These are phyloP conservation scores for Neurospora sp. DNA, from an alignment of 495 filamentous ascomycete species.

Conservation along the genomic window DNA sequence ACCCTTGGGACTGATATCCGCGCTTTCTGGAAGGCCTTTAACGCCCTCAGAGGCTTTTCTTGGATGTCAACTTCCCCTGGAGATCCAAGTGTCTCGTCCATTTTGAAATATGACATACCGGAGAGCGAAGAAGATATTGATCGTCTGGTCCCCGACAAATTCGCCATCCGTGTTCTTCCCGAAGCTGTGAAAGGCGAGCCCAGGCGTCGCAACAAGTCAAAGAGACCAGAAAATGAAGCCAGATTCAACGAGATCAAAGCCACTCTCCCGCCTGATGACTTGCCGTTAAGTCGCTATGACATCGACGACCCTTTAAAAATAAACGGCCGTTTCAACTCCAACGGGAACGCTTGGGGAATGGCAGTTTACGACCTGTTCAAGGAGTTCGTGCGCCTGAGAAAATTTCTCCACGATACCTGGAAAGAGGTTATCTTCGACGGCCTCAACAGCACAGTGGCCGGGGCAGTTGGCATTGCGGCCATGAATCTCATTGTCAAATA, in stretches of 20 bases:
- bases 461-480: slow-evolving; percentile 32
- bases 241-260: background rate
- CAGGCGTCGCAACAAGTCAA: background rate
- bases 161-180: background rate
- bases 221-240: background rate
- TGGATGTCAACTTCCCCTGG: background rate
- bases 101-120: background rate
- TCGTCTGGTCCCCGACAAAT: background rate
- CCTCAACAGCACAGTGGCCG: slow-evolving; percentile 37
- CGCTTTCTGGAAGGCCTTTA: background rate
- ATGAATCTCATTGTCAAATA: slow-evolving; percentile 4
- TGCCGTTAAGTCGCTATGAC: background rate
- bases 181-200: background rate
- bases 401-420: slow-evolving; percentile 32
- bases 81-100: background rate
- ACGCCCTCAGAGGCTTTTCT: background rate
- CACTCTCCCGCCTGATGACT: background rate
- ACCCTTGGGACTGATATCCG: background rate
- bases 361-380: slow-evolving; percentile 24
- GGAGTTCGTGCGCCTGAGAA: slow-evolving; percentile 24
- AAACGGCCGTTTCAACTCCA: background rate
- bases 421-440: slow-evolving; percentile 31
- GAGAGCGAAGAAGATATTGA: background rate
- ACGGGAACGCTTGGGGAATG: slow-evolving; percentile 5
- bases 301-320: background rate